Evolutionary conservation across 495 filamentous ascomycete genomes (phyloP), one percentile per base, ranked within the genome.

Genomic region (Chaetomidium leptoderma): DNA sequence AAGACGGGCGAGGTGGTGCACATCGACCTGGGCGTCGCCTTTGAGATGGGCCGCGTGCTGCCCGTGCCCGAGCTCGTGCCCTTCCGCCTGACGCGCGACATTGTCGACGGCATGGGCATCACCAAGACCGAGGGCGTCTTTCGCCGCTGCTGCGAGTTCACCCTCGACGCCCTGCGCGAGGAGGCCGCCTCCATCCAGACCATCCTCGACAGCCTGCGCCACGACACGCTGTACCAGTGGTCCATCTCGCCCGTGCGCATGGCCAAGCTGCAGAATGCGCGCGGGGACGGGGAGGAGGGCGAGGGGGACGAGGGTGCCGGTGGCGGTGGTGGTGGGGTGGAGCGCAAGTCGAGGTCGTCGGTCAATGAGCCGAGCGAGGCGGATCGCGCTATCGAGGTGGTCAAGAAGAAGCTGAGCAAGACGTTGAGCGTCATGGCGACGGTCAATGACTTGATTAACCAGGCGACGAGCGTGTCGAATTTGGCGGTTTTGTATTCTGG

Each of bases 171-270:
- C 16, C 78, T 98, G 30, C 85, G 95, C 11, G 86, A 95, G 65
- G 93, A 98, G 70, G 86, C 85, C 0, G 95, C 95, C 62, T 90
- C 86, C 62, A 97, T 98, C 70, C 96, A 93, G 89, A 96, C 92
- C 4, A 92, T 98, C 43, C 81, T 98, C 0, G 92, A 97, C 64
- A 93, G 97, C 27, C 78, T 98, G 50, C 87, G 95, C 19, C 96
- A 96, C 66, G 93, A 98, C 77, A 95, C 93, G 3, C 78, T 99
- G 58, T 96, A 97, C 70, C 91, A 81, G 65, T 99, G 93, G 93
- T 89, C 88, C 17, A 84, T 97, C 19, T 93, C 90, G n/a, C 92
- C 93, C 0, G 73, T 95, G 49, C 83, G 91, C 46, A 82, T 96
- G 72, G 82, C 78, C 19, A 80, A 78, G 54, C 64, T 81, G 59